These are phyloP conservation scores for Gossypium trilobum DNA, from an alignment of 441 rosid genomes.

Conservation along the genomic window DNA sequence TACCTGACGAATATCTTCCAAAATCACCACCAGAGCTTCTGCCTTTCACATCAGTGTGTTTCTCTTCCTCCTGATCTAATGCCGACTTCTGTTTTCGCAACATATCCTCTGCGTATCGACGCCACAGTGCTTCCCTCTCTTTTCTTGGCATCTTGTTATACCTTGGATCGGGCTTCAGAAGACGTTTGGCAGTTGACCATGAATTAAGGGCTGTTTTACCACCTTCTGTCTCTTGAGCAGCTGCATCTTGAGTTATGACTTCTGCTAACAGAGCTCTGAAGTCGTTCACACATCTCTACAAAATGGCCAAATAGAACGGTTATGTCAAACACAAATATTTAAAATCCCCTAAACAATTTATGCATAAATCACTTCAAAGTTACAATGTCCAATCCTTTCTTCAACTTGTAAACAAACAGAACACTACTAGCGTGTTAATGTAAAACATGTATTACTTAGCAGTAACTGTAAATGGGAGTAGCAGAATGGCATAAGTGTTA, in stretches of 20 bases:
- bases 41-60: slow-evolving; percentile 35
- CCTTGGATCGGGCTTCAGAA: slow-evolving; percentile 65
- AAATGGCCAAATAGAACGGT: neutral
- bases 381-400: neutral
- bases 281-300: slow-evolving; percentile 60
- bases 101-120: slow-evolving; percentile 56
- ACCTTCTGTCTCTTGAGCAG: slow-evolving; percentile 58
- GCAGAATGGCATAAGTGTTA: neutral
- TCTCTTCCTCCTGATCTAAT: slow-evolving; percentile 42
- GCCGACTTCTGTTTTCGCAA: slow-evolving; percentile 46
- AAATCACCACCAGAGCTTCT: slow-evolving; percentile 34
- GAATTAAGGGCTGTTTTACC: slow-evolving; percentile 75
- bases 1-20: slow-evolving; percentile 28
- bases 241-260: slow-evolving; percentile 62
- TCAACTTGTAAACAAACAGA: neutral
- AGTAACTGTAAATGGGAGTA: neutral
- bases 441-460: neutral
- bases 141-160: slow-evolving; percentile 82
- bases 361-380: neutral
- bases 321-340: neutral
- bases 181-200: slow-evolving; percentile 85
- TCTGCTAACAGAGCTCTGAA: slow-evolving; percentile 64
- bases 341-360: neutral
- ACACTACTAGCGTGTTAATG: neutral
- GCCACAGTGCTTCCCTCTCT: slow-evolving; percentile 79